Conservation (phyloP, 2,329 filamentous ascomycete species). For the Colletotrichum musicola region DNA sequence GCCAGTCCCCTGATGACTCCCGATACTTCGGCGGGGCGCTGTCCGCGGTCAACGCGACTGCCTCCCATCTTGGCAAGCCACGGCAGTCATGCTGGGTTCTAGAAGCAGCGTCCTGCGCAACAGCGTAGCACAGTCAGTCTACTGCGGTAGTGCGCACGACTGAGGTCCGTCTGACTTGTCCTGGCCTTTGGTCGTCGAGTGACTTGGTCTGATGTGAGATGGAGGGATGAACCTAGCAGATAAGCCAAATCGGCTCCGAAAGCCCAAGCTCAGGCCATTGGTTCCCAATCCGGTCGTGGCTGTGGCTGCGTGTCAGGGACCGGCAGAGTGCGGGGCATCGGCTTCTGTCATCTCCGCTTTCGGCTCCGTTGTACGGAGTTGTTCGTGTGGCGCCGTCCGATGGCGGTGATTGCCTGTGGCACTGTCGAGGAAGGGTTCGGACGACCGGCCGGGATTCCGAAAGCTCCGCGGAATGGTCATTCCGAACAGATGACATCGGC, state of each 20-base stretch:
- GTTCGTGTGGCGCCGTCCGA: background rate
- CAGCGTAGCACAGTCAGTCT: background rate
- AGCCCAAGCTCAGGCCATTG: conserved; percentile 6
- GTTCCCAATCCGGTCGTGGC: conserved; percentile 16
- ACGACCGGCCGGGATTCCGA: background rate
- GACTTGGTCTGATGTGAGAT: background rate
- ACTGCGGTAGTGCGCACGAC: too few relatives aligned
- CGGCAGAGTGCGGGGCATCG: conserved; percentile 15
- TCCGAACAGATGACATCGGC: background rate
- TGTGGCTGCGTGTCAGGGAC: background rate
- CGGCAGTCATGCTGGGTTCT: background rate
- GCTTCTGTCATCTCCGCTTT: conserved; percentile 15
- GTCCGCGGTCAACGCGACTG: conserved; percentile 3
- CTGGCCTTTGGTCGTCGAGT: background rate
- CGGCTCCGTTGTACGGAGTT: conserved; percentile 32
- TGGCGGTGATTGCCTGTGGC: background rate
- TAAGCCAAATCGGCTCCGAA: conserved; percentile 23
- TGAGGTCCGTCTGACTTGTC: background rate
- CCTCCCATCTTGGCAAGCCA: background rate
- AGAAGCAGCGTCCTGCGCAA: background rate
- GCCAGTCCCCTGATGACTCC: background rate
- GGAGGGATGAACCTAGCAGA: conserved; percentile 7
- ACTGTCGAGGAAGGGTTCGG: background rate
- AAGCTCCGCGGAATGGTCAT: background rate
- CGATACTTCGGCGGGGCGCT: conserved; percentile 17